Base-by-base conservation (phyloP, 352 stramenopile species). In the Globisporangium canariense region DNA sequence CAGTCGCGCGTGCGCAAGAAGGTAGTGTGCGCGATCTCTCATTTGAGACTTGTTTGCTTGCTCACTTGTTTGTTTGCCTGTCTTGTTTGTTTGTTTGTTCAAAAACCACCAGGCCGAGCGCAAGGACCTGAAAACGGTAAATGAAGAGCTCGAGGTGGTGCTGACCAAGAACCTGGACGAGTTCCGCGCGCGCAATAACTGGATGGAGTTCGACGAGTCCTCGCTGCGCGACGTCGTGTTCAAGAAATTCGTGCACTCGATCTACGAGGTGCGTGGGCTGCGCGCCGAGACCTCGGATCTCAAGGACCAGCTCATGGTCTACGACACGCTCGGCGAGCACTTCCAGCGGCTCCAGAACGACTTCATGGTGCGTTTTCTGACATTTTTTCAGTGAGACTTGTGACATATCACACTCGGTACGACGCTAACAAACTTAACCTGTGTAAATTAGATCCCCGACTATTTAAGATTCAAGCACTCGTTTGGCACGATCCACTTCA, bases 1-100 rank as follows among this genome's bases (percentile, higher is more conserved):
- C 81, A 92, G 75, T 90, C 81, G 30, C 83, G 83, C 49, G 76
- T 86, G n/a, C 78, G 81, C 56, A 92, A 92, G 64, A 92, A 92
- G 71, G 66, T 79, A 49, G 3, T n/a, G 52, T 58, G 22, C 2
- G 18, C 9, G n/a, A 18, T 63, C 5, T n/a, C n/a, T 54, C 32
- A 45, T 3, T 8, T 45, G 8, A 4, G 36, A 18, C 34, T 58
- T 58, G 20, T 6, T 57, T 55, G 20, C 22, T 43, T 54, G 9
- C 40, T 46, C 16, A 50, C 18, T 25, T 25, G 43, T 28, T 22
- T 50, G 43, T 10, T 20, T 20, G 16, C 10, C 4, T 49, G 20
- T 16, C 16, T 49, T 49, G 43, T 8, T 49, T 22, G 20, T 34
- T 63, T 40, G 13, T 50, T 4, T 58, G 4, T 11, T 43, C 25